Base-by-base conservation (phyloP, 768 basidiomycete genomes). In the Psilocybe cyanescens region DNA sequence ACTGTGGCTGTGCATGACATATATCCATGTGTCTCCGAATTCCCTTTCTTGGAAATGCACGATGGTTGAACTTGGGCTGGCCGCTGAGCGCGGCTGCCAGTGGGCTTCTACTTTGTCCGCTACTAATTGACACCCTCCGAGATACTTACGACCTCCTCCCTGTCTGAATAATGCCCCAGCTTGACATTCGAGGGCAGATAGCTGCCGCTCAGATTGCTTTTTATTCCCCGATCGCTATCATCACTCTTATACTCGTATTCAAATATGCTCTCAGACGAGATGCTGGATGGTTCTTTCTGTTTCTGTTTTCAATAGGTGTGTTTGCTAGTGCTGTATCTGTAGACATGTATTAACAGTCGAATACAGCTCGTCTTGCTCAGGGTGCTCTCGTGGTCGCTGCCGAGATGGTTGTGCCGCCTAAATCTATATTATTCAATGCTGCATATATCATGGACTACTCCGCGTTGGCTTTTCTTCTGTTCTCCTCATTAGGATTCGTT, bases 271-370 rank as follows among this genome's bases (percentile, higher is more conserved):
- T 88, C 65, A 72, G 83, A 59, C 78, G 81, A 46, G 82, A 87
- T 70, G 84, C 81, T 31, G 89, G 87, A 60, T 91, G 87, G 87
- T 71, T 90, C n/a, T 83, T 84, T 63, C 77, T 90, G n/a, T 77
- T 83, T 48, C 72, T 88, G 11, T 88, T 91, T 62, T 80, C 87
- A 9, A 62, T 82, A 47, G 72, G 88, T 88, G 62, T 69, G 85
- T 76, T 33, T 11, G 37, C n/a, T 56, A 8, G n/a, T 29, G 44
- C 19, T 44, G 53, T 46, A 9, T 46, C 17, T 57, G 30, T 11
- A 9, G 8, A 12, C 6, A 28, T 28, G 6, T 47, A 8, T 28
- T 46, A 35, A 55, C 30, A 29, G 57, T 8, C 47, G 48, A 19
- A 44, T 47, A 33, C 55, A 90, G 90, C 81, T 48, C 83, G 89